Evolutionary conservation across 331 rosid genomes (phyloP), one percentile per base, ranked within the genome.

Genomic region (Pyrus hybrid): DNA sequence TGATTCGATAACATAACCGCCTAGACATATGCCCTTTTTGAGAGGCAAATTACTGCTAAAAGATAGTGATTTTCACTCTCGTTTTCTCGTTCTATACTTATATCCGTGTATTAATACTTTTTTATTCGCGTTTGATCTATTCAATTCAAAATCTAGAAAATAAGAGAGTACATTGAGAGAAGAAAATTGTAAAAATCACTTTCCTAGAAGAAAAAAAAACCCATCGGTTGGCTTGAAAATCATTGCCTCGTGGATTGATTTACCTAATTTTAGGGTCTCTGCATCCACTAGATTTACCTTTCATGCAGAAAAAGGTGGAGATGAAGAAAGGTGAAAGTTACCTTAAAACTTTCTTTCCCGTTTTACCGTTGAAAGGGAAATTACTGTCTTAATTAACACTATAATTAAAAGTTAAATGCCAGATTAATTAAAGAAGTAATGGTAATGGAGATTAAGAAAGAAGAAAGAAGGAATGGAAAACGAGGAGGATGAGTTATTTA

Each of bases 111-210:
- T 33, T 33, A 33, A 33, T 33, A 33, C 9, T 33, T 33, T 7
- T 33, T 33, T 33, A 33, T 33, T 33, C 2, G 9, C 37, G 9
- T 33, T 1, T 33, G 37, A 33, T 33, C 37, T 33, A 33, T 33
- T 33, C 2, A 37, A 37, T 37, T 37, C 13, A 37, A 10, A 37
- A 0, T 7, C 54, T 47, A 47, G 1, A 47, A 47, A 14, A 47
- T 0, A 47, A 14, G 0, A 13, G 17, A 47, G 7, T 14, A 17
- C 0, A 0, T 5, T 6, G 54, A 3, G 6, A 14, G 0, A 14
- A 41, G 3, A 47, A 2, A 14, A 14, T 14, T 2, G 54, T 3
- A 47, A 47, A 47, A 16, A 14, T 37, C 54, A 47, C 54, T 47
- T 47, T 47, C 54, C 54, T 5, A 2, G 8, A 45, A 13, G 6